phyloP scores from a whole-genome alignment of 139 green algal species.

The Axilococcus clingmanii region DNA sequence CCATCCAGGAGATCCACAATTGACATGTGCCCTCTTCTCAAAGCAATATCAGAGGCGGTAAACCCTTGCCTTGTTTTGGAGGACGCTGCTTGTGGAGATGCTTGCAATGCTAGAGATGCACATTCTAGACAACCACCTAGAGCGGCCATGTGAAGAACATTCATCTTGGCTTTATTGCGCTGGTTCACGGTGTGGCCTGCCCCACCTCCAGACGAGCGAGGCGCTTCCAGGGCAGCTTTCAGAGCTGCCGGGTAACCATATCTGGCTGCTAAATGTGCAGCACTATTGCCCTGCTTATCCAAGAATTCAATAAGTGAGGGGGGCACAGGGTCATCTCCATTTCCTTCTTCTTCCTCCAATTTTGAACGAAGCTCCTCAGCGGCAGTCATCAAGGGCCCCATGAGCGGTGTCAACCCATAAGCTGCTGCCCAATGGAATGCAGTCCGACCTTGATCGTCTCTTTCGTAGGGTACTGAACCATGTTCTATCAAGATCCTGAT shows the following conservation, averaged over 20 bases:
- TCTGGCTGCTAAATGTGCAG: constrained; percentile 55
- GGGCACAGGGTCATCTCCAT: background rate
- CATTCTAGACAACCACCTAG: constrained; percentile 27
- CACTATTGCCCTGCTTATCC: constrained; percentile 60
- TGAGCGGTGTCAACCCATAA: constrained; percentile 23
- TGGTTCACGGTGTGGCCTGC: constrained; percentile 8
- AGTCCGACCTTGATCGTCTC: constrained; percentile 66
- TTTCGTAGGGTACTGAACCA: constrained; percentile 30
- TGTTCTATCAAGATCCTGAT: constrained; percentile 38
- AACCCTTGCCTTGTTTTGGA: constrained; percentile 29
- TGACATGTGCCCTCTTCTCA: constrained; percentile 21
- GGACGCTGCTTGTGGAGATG: background rate
- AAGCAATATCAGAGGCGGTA: constrained; percentile 28
- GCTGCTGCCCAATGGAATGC: constrained; percentile 69
- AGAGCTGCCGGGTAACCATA: constrained; percentile 15
- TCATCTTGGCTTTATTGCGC: constrained; percentile 40
- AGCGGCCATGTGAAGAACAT: constrained; percentile 48
- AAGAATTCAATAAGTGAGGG: constrained; percentile 21
- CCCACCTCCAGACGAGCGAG: background rate
- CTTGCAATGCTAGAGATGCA: background rate
- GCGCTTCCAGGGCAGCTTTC: constrained; percentile 12
- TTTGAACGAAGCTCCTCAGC: background rate
- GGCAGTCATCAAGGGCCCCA: constrained; percentile 24
- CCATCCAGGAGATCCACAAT: constrained; percentile 5
- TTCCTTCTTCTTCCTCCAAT: constrained; percentile 3